Evolutionary conservation across 148 eudicot genomes (phyloP).

Genomic region (Rhododendron henanense): DNA sequence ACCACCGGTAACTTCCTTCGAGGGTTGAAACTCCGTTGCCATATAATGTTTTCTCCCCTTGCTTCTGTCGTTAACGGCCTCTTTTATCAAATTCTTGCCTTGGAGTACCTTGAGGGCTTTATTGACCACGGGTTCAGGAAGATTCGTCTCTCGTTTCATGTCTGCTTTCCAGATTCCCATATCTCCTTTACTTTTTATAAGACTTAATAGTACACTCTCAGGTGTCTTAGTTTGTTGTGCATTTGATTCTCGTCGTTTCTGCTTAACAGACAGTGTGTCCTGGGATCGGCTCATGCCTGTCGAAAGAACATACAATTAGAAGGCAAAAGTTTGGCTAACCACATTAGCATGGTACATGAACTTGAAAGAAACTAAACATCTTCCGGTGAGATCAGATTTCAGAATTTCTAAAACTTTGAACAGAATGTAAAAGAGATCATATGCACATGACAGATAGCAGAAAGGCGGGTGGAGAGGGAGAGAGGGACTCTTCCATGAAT

Average conservation of each 20-base stretch:
- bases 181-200: conserved; percentile 45
- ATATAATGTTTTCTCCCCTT: conserved; percentile 54
- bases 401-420: neutral
- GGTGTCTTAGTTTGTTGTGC: conserved; percentile 5
- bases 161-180: conserved; percentile 57
- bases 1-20: conserved; percentile 69
- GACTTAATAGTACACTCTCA: conserved; percentile 32
- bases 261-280: conserved; percentile 12
- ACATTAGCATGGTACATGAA: neutral
- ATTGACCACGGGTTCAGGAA: conserved; percentile 20
- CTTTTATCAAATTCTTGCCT: conserved; percentile 40
- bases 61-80: conserved; percentile 46
- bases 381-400: neutral
- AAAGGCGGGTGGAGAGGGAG: neutral
- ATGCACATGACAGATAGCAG: neutral
- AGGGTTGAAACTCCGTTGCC: conserved; percentile 67
- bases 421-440: neutral
- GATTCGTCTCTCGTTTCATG: conserved; percentile 36
- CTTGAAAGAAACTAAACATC: neutral
- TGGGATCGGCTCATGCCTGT: conserved; percentile 11
- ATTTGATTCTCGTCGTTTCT: conserved; percentile 22
- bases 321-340: neutral
- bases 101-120: conserved; percentile 47
- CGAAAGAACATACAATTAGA: conserved; percentile 2
- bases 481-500: neutral